A percentile compares a stretch with the other conserved stretches of the same genome.
Conservation (phyloP, 352 stramenopile genomes). For the Globisporangium spiculum region DNA sequence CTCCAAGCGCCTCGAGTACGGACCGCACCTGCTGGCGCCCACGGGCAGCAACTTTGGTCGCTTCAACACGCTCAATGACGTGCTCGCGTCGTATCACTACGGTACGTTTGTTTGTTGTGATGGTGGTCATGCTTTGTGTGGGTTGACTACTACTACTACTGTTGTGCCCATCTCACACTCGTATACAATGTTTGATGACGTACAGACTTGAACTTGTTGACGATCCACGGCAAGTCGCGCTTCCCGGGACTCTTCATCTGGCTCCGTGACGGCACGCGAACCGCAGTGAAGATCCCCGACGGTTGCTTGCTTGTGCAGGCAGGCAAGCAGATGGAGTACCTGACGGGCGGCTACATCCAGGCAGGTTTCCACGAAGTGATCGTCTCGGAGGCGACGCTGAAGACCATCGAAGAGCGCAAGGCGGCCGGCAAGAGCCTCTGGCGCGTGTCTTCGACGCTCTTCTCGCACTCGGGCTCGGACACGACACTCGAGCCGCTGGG, state of each 20-base stretch:
- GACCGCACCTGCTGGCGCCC: constrained; percentile 88
- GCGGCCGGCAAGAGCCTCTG: constrained; percentile 75
- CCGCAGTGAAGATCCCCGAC: constrained; percentile 85
- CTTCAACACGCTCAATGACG: constrained; percentile 78
- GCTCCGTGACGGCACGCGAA: constrained; percentile 85
- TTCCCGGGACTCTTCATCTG: constrained; percentile 91
- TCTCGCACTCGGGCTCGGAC: constrained; percentile 91
- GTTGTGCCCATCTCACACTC: background rate
- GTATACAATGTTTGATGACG: background rate
- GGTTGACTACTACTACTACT: background rate
- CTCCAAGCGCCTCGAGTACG: constrained; percentile 73
- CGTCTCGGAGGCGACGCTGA: constrained; percentile 67
- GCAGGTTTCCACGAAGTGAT: constrained; percentile 93
- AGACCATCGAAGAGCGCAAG: constrained; percentile 73
- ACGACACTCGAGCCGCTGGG: constrained; percentile 79
- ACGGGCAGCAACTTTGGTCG: constrained; percentile 88
- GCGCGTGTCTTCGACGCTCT: constrained; percentile 91
- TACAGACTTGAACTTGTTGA: constrained; percentile 90
- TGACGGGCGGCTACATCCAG: constrained; percentile 90
- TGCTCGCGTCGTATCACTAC: constrained; percentile 92
- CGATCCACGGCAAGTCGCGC: constrained; percentile 91
- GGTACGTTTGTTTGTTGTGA: constrained; percentile 20
- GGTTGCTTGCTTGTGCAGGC: constrained; percentile 88
- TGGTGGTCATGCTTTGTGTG: background rate
- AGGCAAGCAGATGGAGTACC: constrained; percentile 92